A percentile compares a stretch with the other conserved stretches of the same genome.
Evolutionary conservation across 2,329 filamentous ascomycete species (phyloP).

Genomic region (Botrytis galanthina): DNA sequence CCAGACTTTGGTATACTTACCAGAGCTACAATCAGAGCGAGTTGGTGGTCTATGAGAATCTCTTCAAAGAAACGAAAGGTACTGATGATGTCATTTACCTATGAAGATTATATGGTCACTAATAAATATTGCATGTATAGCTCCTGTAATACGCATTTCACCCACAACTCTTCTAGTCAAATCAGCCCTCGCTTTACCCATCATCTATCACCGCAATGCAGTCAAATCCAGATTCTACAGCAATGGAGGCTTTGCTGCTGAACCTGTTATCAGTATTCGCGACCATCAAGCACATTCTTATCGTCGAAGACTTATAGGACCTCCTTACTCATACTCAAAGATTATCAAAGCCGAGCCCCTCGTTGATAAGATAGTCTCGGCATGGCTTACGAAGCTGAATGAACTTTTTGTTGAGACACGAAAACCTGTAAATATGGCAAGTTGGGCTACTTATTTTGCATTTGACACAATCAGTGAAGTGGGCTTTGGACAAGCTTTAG

Average conservation of each 20-base stretch:
- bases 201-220: conserved; percentile 54
- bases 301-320: conserved; percentile 54
- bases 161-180: conserved; percentile 53
- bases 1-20: conserved; percentile 38
- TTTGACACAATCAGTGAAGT: conserved; percentile 58
- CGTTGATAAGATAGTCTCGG: conserved; percentile 49
- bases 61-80: conserved; percentile 9
- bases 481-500: conserved; percentile 55
- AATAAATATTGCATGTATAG: conserved; percentile 35
- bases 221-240: conserved; percentile 60
- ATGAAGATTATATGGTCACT: background rate
- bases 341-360: conserved; percentile 59
- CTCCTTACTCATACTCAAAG: conserved; percentile 52
- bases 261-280: conserved; percentile 57
- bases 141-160: conserved; percentile 52
- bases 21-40: conserved; percentile 25
- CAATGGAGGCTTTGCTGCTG: conserved; percentile 55
- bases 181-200: conserved; percentile 53
- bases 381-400: conserved; percentile 50
- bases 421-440: conserved; percentile 52
- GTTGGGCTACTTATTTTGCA: conserved; percentile 49
- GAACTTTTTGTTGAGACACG: conserved; percentile 46
- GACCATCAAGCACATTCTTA: conserved; percentile 50
- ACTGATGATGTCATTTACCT: background rate
- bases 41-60: background rate